Percentiles rank a stretch among this genome's conserved stretches.
Evolutionary conservation across 2,329 filamentous ascomycete genomes (phyloP).

Genomic region (Trichoderma sp.): DNA sequence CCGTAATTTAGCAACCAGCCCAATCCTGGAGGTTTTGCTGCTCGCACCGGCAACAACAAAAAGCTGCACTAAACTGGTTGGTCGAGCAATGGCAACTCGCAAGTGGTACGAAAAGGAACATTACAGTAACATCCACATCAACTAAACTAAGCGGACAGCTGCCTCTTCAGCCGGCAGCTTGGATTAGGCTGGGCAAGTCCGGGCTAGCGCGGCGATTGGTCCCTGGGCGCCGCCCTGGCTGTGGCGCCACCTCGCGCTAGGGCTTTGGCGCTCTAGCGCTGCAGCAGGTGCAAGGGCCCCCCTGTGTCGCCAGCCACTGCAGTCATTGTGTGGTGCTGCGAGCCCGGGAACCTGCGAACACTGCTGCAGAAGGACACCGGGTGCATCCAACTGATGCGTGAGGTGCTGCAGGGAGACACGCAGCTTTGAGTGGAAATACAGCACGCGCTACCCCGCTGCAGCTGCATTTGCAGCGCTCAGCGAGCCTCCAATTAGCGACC

Average conservation of each 20-base stretch:
- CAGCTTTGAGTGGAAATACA: background rate
- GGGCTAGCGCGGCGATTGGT: slow-evolving; percentile 12
- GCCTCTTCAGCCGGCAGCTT: slow-evolving; percentile 11
- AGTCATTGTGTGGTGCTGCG: background rate
- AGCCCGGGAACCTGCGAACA: background rate
- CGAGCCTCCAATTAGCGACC: background rate
- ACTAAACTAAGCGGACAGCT: background rate
- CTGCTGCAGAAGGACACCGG: background rate
- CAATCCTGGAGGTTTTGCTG: slow-evolving; percentile 4
- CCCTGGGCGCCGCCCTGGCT: slow-evolving; percentile 14
- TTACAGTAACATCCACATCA: background rate
- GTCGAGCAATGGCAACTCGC: background rate
- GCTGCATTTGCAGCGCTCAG: background rate
- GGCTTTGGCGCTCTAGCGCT: background rate
- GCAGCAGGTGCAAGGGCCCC: background rate
- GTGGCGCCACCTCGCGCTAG: slow-evolving; percentile 13
- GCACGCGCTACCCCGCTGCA: slow-evolving; percentile 1
- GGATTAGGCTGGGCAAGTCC: background rate
- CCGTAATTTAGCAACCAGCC: background rate
- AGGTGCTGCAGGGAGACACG: background rate
- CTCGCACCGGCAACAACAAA: background rate
- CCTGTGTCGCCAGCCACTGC: slow-evolving; percentile 9
- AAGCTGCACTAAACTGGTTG: background rate
- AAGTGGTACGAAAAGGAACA: background rate
- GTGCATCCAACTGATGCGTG: background rate